phyloP scores from a whole-genome alignment of 805 yeast genomes.

The Ogataea naganishii region DNA sequence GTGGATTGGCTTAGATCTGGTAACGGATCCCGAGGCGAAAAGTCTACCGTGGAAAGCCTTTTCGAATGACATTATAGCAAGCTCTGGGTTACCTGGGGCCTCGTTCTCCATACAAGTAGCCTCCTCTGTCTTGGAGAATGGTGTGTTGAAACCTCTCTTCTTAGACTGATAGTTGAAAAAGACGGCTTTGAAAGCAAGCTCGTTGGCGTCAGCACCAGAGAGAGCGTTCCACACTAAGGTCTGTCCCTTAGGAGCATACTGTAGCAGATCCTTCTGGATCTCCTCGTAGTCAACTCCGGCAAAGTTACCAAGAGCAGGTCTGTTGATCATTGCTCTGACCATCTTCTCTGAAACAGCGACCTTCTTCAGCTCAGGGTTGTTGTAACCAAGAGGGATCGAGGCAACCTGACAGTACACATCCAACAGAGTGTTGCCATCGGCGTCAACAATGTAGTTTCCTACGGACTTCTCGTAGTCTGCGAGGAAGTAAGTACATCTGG shows the following conservation, averaged over 20 bases:
- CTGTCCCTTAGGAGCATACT: slow-evolving; percentile 75
- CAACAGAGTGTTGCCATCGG: slow-evolving; percentile 66
- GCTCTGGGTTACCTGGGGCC: slow-evolving; percentile 83
- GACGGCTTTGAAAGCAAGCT: slow-evolving; percentile 83
- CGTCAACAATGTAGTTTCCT: slow-evolving; percentile 78
- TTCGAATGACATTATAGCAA: slow-evolving; percentile 80
- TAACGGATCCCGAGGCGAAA: slow-evolving; percentile 84
- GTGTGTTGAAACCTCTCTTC: slow-evolving; percentile 54
- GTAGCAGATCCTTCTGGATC: slow-evolving; percentile 48
- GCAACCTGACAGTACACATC: slow-evolving; percentile 82
- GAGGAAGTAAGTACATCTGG: slow-evolving; percentile 65
- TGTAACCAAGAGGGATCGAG: slow-evolving; percentile 79
- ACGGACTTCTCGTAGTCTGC: slow-evolving; percentile 67
- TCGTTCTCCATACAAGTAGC: slow-evolving; percentile 67
- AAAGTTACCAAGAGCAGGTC: slow-evolving; percentile 82
- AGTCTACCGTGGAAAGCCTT: slow-evolving; percentile 92
- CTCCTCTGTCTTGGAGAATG: slow-evolving; percentile 63
- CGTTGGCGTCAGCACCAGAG: slow-evolving; percentile 85
- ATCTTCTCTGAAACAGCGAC: slow-evolving; percentile 63
- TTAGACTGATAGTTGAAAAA: slow-evolving; percentile 69
- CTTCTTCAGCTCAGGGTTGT: slow-evolving; percentile 66
- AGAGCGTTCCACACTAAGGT: slow-evolving; percentile 69
- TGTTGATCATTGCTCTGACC: slow-evolving; percentile 66
- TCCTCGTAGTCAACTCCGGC: slow-evolving; percentile 55
- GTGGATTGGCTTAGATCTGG: slow-evolving; percentile 93